phyloP scores from a whole-genome alignment of 106 monocot genomes.

The Chionographis japonica region DNA sequence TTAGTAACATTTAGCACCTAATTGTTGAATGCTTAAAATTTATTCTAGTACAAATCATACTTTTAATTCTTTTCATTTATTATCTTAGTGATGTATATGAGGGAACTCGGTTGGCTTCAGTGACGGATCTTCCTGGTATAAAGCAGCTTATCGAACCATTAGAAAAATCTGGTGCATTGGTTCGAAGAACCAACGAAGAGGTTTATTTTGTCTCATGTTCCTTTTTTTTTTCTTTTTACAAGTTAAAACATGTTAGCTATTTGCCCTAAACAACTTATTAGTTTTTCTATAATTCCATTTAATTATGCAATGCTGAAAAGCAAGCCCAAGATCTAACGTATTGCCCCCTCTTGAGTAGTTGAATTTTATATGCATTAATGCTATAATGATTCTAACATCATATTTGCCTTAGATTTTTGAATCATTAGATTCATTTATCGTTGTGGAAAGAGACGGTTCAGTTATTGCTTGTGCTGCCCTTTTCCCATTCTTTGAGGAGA shows the following conservation, averaged over 20 bases:
- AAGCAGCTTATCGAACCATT: constrained; percentile 65
- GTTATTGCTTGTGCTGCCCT: constrained; percentile 87
- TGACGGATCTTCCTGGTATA: constrained; percentile 61
- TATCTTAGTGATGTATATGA: constrained; percentile 68
- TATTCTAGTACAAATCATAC: neutral
- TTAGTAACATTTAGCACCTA: neutral
- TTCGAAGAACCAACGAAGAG: constrained; percentile 67
- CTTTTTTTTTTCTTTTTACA: neutral
- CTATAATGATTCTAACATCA: neutral
- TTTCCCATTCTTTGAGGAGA: constrained; percentile 68
- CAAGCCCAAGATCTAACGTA: no score
- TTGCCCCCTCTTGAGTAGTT: neutral
- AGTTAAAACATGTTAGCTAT: no score
- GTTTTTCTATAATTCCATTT: neutral
- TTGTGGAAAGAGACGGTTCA: constrained; percentile 93
- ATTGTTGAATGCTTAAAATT: neutral
- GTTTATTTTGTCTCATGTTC: constrained; percentile 18
- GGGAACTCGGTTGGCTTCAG: constrained; percentile 63
- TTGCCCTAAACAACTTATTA: no score
- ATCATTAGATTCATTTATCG: constrained; percentile 53
- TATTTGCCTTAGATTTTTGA: constrained; percentile 43
- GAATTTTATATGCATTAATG: neutral
- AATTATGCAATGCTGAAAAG: neutral
- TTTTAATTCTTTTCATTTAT: neutral
- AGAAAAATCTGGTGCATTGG: constrained; percentile 66